Conservation (phyloP, 2,329 filamentous ascomycete species). For the Cytospora mali region DNA sequence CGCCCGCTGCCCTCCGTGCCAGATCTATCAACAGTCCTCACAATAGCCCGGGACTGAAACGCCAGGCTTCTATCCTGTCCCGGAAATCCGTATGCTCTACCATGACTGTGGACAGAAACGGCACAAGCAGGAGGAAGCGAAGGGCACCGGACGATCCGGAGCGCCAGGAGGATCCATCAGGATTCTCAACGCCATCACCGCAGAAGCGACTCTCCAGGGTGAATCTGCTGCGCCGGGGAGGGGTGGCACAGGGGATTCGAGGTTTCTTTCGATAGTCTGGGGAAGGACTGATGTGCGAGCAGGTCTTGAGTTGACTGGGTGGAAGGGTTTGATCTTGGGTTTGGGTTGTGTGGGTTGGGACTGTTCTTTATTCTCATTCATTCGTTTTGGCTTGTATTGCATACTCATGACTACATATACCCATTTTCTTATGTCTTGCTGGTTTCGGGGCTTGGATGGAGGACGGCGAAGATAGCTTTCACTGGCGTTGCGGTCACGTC, state of each 20-base stretch:
- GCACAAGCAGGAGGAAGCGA: slow-evolving; percentile 6
- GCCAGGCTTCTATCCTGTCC: slow-evolving; percentile 26
- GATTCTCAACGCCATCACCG: slow-evolving; percentile 32
- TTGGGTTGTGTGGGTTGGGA: not conserved
- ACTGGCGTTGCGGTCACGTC: not conserved
- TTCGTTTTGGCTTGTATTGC: slow-evolving; percentile 5
- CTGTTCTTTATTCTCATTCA: slow-evolving; percentile 1
- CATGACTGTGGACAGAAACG: slow-evolving; percentile 11
- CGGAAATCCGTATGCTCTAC: slow-evolving; percentile 27
- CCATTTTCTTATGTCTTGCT: slow-evolving; percentile 19
- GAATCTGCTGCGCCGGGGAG: slow-evolving; percentile 41
- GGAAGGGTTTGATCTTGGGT: not conserved
- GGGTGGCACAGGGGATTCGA: slow-evolving; percentile 45
- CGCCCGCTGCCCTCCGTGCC: slow-evolving; percentile 27
- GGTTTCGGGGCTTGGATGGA: not conserved
- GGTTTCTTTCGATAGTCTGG: slow-evolving; percentile 46
- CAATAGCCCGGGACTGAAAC: slow-evolving; percentile 32
- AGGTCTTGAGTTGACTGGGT: not conserved
- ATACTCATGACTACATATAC: slow-evolving; percentile 26
- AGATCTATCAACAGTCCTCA: slow-evolving; percentile 32
- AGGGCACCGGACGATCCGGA: slow-evolving; percentile 1
- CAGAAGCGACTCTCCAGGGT: slow-evolving; percentile 34
- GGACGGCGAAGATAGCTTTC: not conserved
- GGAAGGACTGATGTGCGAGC: slow-evolving; percentile 3
- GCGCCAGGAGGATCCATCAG: slow-evolving; percentile 22